Percentiles rank a stretch among this genome's conserved stretches.
These are phyloP conservation scores for Penicillium cosmopolitanum DNA, from an alignment of 495 filamentous ascomycete genomes.

Conservation along the genomic window DNA sequence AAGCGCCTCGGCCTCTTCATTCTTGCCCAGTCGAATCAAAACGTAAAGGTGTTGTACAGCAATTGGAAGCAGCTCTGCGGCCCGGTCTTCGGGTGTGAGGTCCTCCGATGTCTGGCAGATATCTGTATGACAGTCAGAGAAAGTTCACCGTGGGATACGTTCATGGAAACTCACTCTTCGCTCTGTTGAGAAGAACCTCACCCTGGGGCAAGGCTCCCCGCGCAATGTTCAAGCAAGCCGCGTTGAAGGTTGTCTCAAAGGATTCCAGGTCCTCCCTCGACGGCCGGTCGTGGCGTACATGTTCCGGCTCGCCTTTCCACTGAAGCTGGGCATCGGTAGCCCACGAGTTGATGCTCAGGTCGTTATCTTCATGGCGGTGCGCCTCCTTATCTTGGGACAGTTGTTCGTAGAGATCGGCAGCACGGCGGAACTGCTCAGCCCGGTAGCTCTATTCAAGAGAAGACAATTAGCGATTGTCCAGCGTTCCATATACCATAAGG, in stretches of 20 bases:
- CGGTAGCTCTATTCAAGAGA: constrained; percentile 66
- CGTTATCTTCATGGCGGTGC: constrained; percentile 73
- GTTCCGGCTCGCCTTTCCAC: constrained; percentile 68
- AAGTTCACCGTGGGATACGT: not conserved
- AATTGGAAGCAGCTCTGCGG: constrained; percentile 82
- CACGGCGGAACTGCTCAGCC: constrained; percentile 75
- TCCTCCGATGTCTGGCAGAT: constrained; percentile 85
- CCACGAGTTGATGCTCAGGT: constrained; percentile 81
- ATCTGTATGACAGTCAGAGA: constrained; percentile 48
- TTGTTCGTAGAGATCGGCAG: constrained; percentile 69
- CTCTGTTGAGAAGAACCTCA: constrained; percentile 78
- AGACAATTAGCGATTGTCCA: constrained; percentile 10
- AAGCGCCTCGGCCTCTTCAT: constrained; percentile 70
- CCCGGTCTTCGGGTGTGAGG: constrained; percentile 79
- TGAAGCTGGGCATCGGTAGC: constrained; percentile 85
- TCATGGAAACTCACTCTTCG: constrained; percentile 56
- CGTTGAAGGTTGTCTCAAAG: constrained; percentile 94
- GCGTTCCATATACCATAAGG: not conserved
- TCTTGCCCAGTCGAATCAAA: constrained; percentile 69
- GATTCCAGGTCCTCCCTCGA: constrained; percentile 79
- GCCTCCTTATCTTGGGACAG: constrained; percentile 53
- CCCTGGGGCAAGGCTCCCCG: constrained; percentile 75
- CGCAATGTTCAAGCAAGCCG: constrained; percentile 83
- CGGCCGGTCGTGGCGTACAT: constrained; percentile 59
- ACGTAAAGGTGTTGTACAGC: constrained; percentile 85